Evolutionary conservation across 2,329 filamentous ascomycete species (phyloP), one percentile per base, ranked within the genome.

Genomic region (Venturia oleaginea): DNA sequence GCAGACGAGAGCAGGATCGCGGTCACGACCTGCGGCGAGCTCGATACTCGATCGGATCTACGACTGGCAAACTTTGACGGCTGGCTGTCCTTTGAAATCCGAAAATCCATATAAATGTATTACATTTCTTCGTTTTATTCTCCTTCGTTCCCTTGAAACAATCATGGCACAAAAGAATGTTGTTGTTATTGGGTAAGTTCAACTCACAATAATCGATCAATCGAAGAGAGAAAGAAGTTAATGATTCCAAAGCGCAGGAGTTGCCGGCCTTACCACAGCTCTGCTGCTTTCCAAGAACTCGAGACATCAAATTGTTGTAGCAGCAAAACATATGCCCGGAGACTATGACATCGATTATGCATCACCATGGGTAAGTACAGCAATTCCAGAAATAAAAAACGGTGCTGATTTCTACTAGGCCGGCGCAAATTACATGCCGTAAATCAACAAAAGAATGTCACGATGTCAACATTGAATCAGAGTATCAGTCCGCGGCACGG

Each of bases 271-370:
- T 62, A 88, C 86, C 2, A 87, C 85, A 1, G 86, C 86, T 40
- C 77, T 87, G 30, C 75, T 85, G 17, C 76, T 89, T 19, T 86
- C 86, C 17, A 79, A 80, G 65, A 80, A 85, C 68, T 74, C 77
- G 5, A 70, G 76, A 13, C 81, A 86, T 68, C 78, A 79, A 30
- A 77, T 95, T 68, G 92, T 89, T 0, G 80, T 95, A 40, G 79
- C 91, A 40, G 88, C 91, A 7, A 95, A 93, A 72, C 89, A 96
- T 73, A 94, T 96, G 88, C 92, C 92, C 0, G 92, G 92, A 42
- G 92, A 97, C 78, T 94, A 93, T 74, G 89, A 94, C 68, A 88
- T 92, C 69, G 89, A 95, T 79, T 97, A 96, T 74, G 87, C 90
- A 0, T 95, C 91, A 6, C 91, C 91, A 0, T 95, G 90, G 89